These are phyloP conservation scores for Tolypocladium cylindrosporum DNA, from an alignment of 2,329 filamentous ascomycete species.

Conservation along the genomic window DNA sequence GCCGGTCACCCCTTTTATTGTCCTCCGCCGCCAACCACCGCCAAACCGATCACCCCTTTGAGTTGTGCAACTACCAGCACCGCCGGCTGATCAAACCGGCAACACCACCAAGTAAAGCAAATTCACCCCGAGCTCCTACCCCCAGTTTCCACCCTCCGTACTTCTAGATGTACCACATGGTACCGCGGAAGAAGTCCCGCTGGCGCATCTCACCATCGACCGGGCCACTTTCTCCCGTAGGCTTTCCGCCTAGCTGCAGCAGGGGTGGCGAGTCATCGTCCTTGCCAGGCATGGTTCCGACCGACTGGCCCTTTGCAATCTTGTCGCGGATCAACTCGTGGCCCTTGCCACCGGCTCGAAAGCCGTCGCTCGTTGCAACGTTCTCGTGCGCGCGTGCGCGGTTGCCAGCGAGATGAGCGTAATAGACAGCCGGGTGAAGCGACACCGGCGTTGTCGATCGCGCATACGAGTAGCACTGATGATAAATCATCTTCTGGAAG, in stretches of 20 bases:
- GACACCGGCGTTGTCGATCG: conserved; percentile 90
- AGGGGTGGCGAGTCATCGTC: conserved; percentile 17
- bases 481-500: conserved; percentile 82
- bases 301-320: conserved; percentile 26
- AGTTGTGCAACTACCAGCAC: conserved; percentile 3
- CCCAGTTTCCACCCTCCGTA: not conserved
- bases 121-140: not conserved
- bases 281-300: conserved; percentile 9
- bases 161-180: conserved; percentile 34
- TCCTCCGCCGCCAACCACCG: conserved; percentile 23
- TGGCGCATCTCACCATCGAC: conserved; percentile 19
- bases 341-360: conserved; percentile 32
- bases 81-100: not conserved
- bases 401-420: conserved; percentile 79
- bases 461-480: conserved; percentile 89
- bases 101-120: conserved; percentile 2
- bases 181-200: conserved; percentile 24
- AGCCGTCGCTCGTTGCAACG: conserved; percentile 32
- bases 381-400: conserved; percentile 69
- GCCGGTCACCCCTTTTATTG: conserved; percentile 11
- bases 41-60: conserved; percentile 26
- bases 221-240: conserved; percentile 10
- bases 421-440: conserved; percentile 83
- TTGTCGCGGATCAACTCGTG: conserved; percentile 27
- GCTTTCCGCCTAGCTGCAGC: conserved; percentile 19